Evolutionary conservation across 106 monocot species (phyloP).

Genomic region (Dioscorea zingiberensis): DNA sequence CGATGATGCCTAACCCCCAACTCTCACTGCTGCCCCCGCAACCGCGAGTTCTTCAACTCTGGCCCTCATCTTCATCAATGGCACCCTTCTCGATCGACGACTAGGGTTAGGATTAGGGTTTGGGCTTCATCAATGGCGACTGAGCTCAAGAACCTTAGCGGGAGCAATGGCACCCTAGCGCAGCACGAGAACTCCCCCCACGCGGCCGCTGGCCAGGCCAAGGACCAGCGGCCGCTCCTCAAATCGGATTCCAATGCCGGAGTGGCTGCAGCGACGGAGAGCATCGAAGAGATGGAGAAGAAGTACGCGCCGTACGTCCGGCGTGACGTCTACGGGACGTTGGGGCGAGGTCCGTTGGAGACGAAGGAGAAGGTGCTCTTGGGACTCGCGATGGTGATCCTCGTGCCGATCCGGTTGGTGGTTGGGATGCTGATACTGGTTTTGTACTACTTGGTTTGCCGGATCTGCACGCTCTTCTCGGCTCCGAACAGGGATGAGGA

Average conservation of each 20-base stretch:
- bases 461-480: slow-evolving; percentile 71
- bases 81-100: too few species aligned
- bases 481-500: slow-evolving; percentile 46
- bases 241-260: slow-evolving; percentile 11
- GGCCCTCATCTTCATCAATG: too few species aligned
- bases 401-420: slow-evolving; percentile 69
- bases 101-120: too few species aligned
- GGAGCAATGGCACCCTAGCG: neutral
- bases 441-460: slow-evolving; percentile 71
- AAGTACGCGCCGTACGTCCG: slow-evolving; percentile 73
- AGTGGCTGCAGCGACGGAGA: slow-evolving; percentile 4
- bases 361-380: slow-evolving; percentile 50
- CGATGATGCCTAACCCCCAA: too few species aligned
- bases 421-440: slow-evolving; percentile 47
- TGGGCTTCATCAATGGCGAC: slow-evolving; percentile 6
- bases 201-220: too few species aligned
- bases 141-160: slow-evolving; percentile 22
- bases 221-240: slow-evolving; percentile 17
- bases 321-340: slow-evolving; percentile 54
- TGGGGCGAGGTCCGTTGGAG: slow-evolving; percentile 56
- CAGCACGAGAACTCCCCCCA: too few species aligned
- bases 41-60: too few species aligned
- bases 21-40: too few species aligned
- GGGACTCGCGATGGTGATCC: slow-evolving; percentile 43
- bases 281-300: slow-evolving; percentile 44